Conservation (phyloP, 164 flowering plant species). For the Berberis vulgaris region DNA sequence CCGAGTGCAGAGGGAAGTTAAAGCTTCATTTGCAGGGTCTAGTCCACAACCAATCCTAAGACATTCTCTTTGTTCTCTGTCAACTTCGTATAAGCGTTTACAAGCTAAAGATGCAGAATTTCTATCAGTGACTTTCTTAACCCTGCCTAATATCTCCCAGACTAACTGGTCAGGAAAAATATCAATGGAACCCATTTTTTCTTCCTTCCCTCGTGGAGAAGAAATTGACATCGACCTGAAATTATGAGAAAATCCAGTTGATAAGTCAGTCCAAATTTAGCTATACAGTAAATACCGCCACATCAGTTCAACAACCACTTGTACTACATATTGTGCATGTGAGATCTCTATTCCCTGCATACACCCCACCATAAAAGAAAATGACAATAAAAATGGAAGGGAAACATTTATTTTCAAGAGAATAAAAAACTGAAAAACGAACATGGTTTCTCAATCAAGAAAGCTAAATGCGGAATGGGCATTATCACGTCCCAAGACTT, state of each 20-base stretch:
- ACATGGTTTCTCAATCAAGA: too few relatives aligned
- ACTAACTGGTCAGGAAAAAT: slow-evolving; percentile 55
- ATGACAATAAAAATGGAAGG: too few relatives aligned
- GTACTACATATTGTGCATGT: too few relatives aligned
- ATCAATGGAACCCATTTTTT: slow-evolving; percentile 35
- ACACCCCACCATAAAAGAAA: too few relatives aligned
- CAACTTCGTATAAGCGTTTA: slow-evolving; percentile 44
- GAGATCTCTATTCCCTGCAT: too few relatives aligned
- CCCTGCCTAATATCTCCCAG: slow-evolving; percentile 52
- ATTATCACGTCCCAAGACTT: too few relatives aligned
- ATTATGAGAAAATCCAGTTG: neutral
- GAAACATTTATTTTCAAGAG: too few relatives aligned
- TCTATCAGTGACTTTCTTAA: slow-evolving; percentile 41
- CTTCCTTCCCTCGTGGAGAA: neutral
- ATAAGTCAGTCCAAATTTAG: too few relatives aligned
- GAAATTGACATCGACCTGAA: slow-evolving; percentile 5
- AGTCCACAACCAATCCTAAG: slow-evolving; percentile 74
- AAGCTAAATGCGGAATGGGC: too few relatives aligned
- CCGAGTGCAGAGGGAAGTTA: slow-evolving; percentile 54
- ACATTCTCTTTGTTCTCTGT: slow-evolving; percentile 48
- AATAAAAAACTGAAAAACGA: too few relatives aligned
- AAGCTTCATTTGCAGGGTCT: slow-evolving; percentile 65
- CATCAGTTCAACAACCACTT: too few relatives aligned
- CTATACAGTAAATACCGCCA: too few relatives aligned
- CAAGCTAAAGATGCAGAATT: slow-evolving; percentile 57